Base-by-base conservation (phyloP, 805 yeast genomes). In the Saccharomycopsis schoenii region DNA sequence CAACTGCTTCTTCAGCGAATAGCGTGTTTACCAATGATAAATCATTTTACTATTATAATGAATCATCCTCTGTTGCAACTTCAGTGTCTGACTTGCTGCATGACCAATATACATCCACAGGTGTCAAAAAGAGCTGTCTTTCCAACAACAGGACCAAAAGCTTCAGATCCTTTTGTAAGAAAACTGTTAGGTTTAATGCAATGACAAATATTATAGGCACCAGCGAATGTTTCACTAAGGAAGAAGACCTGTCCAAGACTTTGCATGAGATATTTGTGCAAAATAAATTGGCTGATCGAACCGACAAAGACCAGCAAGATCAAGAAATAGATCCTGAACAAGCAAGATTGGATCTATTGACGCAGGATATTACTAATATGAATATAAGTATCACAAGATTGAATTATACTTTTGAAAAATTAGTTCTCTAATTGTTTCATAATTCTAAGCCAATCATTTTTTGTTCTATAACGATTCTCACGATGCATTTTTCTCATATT, bases 251-350 rank as follows among this genome's bases (percentile, higher is more conserved):
- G n/a, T 57, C 54, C 29, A 60, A 61, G 25, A 63, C 65, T 15
- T 29, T 61, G 12, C 65, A 63, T 59, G 64, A 63, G 36, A n/a
- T 60, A 34, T 61, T 61, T 40, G 15, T 50, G 29, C 64, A 63
- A 42, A 55, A 62, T 34, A 55, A 58, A 36, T 47, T 24, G 15
- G 21, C 15, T 24, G 21, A 25, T 21, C 12, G 17, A n/a, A 10
- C 25, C 58, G n/a, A 55, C 21, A 51, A 12, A 14, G 25, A 5
- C 36, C 8, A 54, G 56, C 14, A 25, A 29, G 15, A 42, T 58
- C 25, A 47, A 50, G 24, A 40, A 1, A 15, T 58, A 56, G 42
- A 62, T 43, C 61, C 65, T 17, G 65, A 62, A 21, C 61, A 61
- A 12, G 14, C 12, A 11, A 61, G 57, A 15, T 34, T 63, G 17